Conservation (phyloP, 805 yeast genomes). For the Brettanomyces bruxellensis region DNA sequence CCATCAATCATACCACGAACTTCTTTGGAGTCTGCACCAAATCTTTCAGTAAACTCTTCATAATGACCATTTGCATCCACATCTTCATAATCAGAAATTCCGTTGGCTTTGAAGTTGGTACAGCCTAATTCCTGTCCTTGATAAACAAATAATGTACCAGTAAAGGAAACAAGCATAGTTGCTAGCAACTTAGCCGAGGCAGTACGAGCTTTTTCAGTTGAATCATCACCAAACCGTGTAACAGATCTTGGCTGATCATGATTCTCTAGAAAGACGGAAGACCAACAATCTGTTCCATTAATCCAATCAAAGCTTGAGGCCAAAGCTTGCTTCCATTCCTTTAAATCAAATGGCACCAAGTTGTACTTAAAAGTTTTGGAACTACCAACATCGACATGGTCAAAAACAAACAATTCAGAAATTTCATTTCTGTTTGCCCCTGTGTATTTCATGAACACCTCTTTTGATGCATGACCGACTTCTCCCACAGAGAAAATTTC, state of each 20-base stretch:
- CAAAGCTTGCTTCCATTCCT: slow-evolving; percentile 34
- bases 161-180: slow-evolving; percentile 33
- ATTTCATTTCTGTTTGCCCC: slow-evolving; percentile 27
- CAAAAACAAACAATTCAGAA: slow-evolving; percentile 32
- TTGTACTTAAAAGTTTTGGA: slow-evolving; percentile 27
- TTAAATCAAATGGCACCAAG: slow-evolving; percentile 24
- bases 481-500: slow-evolving; percentile 40
- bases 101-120: not conserved
- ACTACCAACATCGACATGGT: slow-evolving; percentile 29
- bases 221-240: slow-evolving; percentile 42
- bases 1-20: not conserved
- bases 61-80: not conserved
- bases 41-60: not conserved
- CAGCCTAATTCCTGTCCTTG: slow-evolving; percentile 54
- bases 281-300: slow-evolving; percentile 49
- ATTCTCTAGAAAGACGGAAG: slow-evolving; percentile 45
- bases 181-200: slow-evolving; percentile 41
- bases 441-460: slow-evolving; percentile 34
- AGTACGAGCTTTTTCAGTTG: slow-evolving; percentile 22
- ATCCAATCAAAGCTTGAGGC: slow-evolving; percentile 27
- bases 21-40: not conserved
- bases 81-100: not conserved
- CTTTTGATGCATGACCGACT: slow-evolving; percentile 35
- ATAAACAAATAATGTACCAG: slow-evolving; percentile 48
- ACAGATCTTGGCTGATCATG: slow-evolving; percentile 52